These are phyloP conservation scores for Tricholoma matsutake DNA, from an alignment of 768 basidiomycete genomes.

Conservation along the genomic window DNA sequence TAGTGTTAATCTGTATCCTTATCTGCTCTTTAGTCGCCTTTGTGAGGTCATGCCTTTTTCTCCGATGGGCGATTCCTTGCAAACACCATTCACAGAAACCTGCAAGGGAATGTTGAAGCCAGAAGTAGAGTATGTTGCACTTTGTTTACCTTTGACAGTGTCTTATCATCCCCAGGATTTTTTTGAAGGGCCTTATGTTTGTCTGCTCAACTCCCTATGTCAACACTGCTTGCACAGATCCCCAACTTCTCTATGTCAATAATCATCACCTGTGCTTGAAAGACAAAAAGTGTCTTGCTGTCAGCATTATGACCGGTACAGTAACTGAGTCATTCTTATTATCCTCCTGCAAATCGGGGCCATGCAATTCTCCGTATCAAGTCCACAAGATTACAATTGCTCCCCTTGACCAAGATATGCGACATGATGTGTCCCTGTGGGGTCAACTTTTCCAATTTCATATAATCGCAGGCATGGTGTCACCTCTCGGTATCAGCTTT, in stretches of 20 bases:
- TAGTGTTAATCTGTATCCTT: not conserved
- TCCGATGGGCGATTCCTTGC: not conserved
- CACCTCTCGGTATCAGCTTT: conserved; percentile 4
- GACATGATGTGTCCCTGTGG: conserved; percentile 5
- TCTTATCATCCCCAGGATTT: not conserved
- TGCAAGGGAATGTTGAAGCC: not conserved
- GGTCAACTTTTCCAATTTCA: conserved; percentile 5
- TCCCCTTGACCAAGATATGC: conserved; percentile 6
- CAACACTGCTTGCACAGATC: not conserved
- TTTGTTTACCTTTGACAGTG: not conserved
- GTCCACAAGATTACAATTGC: not conserved
- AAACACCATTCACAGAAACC: not conserved
- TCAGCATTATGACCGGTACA: too few species aligned
- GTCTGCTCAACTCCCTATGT: not conserved
- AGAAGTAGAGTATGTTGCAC: not conserved
- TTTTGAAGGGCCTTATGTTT: too few species aligned
- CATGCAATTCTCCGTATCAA: not conserved
- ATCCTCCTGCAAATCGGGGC: not conserved
- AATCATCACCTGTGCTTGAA: not conserved
- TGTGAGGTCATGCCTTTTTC: not conserved
- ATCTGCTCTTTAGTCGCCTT: not conserved
- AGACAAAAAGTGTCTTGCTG: too few species aligned
- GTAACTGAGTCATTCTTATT: not conserved
- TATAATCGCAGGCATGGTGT: conserved; percentile 1
- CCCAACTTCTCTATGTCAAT: not conserved